Conservation (phyloP, 495 filamentous ascomycete genomes). For the Xylaria bambusicola region DNA sequence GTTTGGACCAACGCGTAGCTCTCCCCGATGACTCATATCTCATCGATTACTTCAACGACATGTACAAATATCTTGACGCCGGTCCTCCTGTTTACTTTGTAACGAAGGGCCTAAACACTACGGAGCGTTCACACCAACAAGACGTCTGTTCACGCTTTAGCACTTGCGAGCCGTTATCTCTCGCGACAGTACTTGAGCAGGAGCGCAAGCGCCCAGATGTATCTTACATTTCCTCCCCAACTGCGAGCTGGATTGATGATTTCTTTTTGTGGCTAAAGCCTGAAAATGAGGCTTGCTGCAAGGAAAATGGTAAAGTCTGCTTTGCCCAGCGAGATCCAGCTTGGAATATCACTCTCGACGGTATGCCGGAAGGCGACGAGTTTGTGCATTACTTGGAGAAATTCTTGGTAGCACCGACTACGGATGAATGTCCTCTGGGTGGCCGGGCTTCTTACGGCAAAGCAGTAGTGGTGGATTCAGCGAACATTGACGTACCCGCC, state of each 20-base stretch:
- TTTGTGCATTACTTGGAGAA: constrained; percentile 81
- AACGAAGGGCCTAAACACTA: constrained; percentile 75
- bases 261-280: constrained; percentile 96
- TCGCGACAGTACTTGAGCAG: constrained; percentile 85
- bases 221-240: constrained; percentile 88
- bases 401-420: constrained; percentile 81
- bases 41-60: constrained; percentile 91
- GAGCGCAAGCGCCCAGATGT: constrained; percentile 88
- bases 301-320: constrained; percentile 64
- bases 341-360: constrained; percentile 84
- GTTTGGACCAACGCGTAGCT: constrained; percentile 90
- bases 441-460: constrained; percentile 85
- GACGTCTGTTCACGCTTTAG: constrained; percentile 90
- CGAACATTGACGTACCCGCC: constrained; percentile 65
- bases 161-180: constrained; percentile 77
- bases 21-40: constrained; percentile 91
- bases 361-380: constrained; percentile 90
- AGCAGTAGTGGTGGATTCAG: constrained; percentile 76
- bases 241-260: constrained; percentile 96
- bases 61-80: constrained; percentile 86
- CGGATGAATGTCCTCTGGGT: constrained; percentile 79
- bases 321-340: constrained; percentile 72
- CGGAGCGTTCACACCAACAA: constrained; percentile 70
- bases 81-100: constrained; percentile 98
- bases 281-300: constrained; percentile 75